Conservation (phyloP, 306 rosid genomes). For the Cicer chorassanicum region DNA sequence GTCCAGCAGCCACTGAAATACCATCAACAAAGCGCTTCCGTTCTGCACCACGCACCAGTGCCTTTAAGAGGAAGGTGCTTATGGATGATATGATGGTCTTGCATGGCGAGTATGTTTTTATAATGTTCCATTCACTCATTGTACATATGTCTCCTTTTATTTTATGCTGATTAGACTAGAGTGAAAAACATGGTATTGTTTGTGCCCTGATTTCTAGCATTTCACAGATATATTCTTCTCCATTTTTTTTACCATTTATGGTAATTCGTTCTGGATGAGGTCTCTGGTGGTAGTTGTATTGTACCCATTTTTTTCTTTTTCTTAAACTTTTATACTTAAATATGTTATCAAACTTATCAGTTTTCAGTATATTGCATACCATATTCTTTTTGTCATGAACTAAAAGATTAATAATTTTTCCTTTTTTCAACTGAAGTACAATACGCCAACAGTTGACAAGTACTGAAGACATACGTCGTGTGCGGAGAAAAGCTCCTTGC, state of each 20-base stretch:
- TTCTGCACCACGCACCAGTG: slow-evolving; percentile 61
- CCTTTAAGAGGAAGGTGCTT: slow-evolving; percentile 86
- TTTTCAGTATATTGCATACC: background rate
- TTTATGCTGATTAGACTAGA: slow-evolving; percentile 18
- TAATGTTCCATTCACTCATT: slow-evolving; percentile 35
- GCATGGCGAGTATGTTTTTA: slow-evolving; percentile 95
- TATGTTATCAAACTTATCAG: background rate
- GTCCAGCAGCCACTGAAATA: slow-evolving; percentile 69
- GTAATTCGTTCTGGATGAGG: slow-evolving; percentile 9
- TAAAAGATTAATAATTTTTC: slow-evolving; percentile 40
- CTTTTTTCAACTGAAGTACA: slow-evolving; percentile 60
- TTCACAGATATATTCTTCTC: slow-evolving; percentile 31
- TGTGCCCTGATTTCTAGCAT: slow-evolving; percentile 10
- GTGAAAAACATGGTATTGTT: slow-evolving; percentile 30
- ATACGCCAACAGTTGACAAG: slow-evolving; percentile 89
- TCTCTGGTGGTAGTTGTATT: slow-evolving; percentile 25
- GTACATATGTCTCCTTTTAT: background rate
- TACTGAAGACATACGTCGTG: slow-evolving; percentile 94
- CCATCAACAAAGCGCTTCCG: slow-evolving; percentile 64
- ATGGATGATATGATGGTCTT: slow-evolving; percentile 96
- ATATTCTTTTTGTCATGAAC: slow-evolving; percentile 21
- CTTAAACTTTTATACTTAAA: slow-evolving; percentile 30
- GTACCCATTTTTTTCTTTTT: background rate
- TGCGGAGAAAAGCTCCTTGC: slow-evolving; percentile 95
- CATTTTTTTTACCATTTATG: slow-evolving; percentile 29